Evolutionary conservation across 352 stramenopile species (phyloP), one percentile per base, ranked within the genome.

Genomic region (Globisporangium emineosum): DNA sequence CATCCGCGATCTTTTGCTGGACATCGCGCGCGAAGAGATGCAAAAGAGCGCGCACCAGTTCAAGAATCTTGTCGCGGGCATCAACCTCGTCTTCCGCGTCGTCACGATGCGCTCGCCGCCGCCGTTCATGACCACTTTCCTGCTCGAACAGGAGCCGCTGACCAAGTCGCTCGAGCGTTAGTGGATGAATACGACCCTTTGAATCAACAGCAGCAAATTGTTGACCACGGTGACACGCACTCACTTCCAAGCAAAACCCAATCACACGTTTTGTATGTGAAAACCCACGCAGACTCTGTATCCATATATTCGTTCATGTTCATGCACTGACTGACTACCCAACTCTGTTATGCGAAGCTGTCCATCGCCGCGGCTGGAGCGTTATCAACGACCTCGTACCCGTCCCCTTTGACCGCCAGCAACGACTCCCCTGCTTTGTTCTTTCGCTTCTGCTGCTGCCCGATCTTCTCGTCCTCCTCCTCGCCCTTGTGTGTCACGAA

Each of bases 331-430:
- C 49, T 27, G 43, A 19, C 21, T 32, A 25, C 12, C 15, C 23
- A 29, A 43, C 25, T 42, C 19, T 37, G 63, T 35, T 75, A 93
- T 49, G 82, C 63, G 52, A 90, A 90, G 72, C 81, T 88, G 51
- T 95, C 86, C 81, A 95, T 95, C 47, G 57, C 68, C 3, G 78
- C 69, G 13, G 71, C 55, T 17, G 72, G 65, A 10, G 74, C 64
- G 23, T 73, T 87, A 35, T 92, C 85, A 1, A 92, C 86, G 42
- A 95, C 84, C 50, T 96, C 86, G 60, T 92, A 96, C 17, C 83
- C 83, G 29, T 84, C 78, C 54, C 83, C 78, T 19, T 83, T 91
- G 43, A 69, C 64, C 62, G 67, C 60, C 30, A 94, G 68, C 60
- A 89, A 42, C 10, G 17, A 54, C 32, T 66, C 51, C 25, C n/a